A percentile compares a stretch with the other conserved stretches of the same genome.
These are phyloP conservation scores for Xerocomus nothofagi DNA, from an alignment of 1,284 basidiomycete genomes.

Conservation along the genomic window DNA sequence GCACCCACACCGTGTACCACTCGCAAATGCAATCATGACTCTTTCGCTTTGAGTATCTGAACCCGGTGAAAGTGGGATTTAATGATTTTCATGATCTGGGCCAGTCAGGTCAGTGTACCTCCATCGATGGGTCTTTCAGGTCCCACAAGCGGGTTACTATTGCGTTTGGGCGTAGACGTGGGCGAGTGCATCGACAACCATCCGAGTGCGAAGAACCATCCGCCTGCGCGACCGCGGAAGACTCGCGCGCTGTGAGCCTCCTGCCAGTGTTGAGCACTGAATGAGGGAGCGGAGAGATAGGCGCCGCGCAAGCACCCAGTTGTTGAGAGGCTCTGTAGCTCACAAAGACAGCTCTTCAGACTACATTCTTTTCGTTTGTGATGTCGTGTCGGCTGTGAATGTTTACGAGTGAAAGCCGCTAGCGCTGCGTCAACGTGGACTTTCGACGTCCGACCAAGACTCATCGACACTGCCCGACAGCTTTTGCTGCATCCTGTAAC, in stretches of 20 bases:
- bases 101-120: neutral
- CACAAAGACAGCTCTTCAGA: too few relatives aligned
- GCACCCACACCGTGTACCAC: slow-evolving; percentile 26
- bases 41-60: neutral
- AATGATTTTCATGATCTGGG: neutral
- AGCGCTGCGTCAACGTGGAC: too few relatives aligned
- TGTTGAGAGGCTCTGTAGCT: too few relatives aligned
- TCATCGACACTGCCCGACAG: neutral
- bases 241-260: neutral
- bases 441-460: too few relatives aligned
- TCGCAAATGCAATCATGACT: slow-evolving; percentile 24
- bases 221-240: neutral
- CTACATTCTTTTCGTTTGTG: too few relatives aligned
- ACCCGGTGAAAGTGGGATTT: neutral
- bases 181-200: neutral
- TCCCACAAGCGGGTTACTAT: neutral
- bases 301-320: too few relatives aligned
- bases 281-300: too few relatives aligned
- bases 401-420: too few relatives aligned
- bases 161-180: neutral
- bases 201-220: neutral
- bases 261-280: too few relatives aligned
- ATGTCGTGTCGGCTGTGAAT: slow-evolving; percentile 5
- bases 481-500: slow-evolving; percentile 6
- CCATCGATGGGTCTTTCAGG: neutral